Conservation (phyloP, 2,329 filamentous ascomycete species). For the Sphaerulina vaccinii region DNA sequence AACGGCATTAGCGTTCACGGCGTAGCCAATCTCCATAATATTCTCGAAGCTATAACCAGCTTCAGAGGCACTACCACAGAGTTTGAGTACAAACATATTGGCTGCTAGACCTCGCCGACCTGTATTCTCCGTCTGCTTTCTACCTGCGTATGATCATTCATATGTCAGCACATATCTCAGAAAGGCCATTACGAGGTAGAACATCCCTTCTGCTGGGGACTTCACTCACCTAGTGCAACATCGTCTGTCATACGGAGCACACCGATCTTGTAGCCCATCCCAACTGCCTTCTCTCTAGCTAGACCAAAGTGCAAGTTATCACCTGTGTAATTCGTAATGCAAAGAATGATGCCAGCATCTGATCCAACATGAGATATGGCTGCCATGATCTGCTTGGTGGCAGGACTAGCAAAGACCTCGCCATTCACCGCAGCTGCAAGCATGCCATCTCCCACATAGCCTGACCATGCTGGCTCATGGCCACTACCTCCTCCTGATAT, state of each 20-base stretch:
- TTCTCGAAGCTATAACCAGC: conserved; percentile 47
- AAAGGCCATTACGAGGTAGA: no score
- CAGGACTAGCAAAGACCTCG: conserved; percentile 51
- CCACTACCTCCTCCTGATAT: conserved; percentile 50
- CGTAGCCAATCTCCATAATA: conserved; percentile 44
- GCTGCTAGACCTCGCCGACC: conserved; percentile 52
- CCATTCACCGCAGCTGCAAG: conserved; percentile 49
- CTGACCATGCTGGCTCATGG: conserved; percentile 51
- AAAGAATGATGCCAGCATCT: conserved; percentile 48
- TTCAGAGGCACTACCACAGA: conserved; percentile 48
- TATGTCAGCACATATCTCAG: background rate
- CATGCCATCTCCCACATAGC: conserved; percentile 52
- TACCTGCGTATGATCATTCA: conserved; percentile 8
- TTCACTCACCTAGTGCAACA: conserved; percentile 43
- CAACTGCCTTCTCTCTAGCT: conserved; percentile 48
- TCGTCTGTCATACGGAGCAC: conserved; percentile 52
- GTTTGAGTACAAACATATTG: conserved; percentile 49
- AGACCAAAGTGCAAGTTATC: conserved; percentile 53
- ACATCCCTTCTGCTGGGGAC: background rate
- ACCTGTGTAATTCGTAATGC: conserved; percentile 52
- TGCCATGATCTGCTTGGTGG: conserved; percentile 51
- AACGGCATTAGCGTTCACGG: conserved; percentile 48
- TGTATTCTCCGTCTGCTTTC: conserved; percentile 50
- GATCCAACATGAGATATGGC: conserved; percentile 48
- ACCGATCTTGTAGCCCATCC: conserved; percentile 46